A percentile compares a stretch with the other conserved stretches of the same genome.
phyloP scores from a whole-genome alignment of 305 asterid genomes.

The Rubia peregrina region DNA sequence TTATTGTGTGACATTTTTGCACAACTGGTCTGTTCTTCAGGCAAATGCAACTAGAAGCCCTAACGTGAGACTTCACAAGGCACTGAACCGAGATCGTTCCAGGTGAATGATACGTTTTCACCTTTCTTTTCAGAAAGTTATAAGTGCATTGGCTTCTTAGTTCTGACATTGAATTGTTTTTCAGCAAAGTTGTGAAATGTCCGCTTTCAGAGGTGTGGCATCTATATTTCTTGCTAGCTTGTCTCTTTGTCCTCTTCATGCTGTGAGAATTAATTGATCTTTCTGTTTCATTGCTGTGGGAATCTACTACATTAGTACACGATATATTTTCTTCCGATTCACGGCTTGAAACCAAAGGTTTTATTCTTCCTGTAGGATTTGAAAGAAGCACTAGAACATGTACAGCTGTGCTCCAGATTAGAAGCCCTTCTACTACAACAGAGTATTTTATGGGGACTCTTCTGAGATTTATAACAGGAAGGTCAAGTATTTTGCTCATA shows the following conservation, averaged over 20 bases:
- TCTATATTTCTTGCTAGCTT: slow-evolving; percentile 9
- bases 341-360: slow-evolving; percentile 4
- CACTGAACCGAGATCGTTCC: slow-evolving; percentile 55
- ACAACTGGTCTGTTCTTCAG: slow-evolving; percentile 31
- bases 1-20: background rate
- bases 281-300: background rate
- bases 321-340: background rate
- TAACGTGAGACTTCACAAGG: slow-evolving; percentile 56
- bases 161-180: too few species aligned
- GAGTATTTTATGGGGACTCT: slow-evolving; percentile 42
- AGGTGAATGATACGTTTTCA: too few species aligned
- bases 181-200: too few species aligned
- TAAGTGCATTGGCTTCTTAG: too few species aligned
- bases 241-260: background rate
- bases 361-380: slow-evolving; percentile 41
- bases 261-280: background rate
- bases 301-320: background rate
- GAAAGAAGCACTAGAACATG: slow-evolving; percentile 48
- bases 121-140: too few species aligned
- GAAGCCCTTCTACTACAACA: slow-evolving; percentile 56
- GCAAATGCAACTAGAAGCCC: slow-evolving; percentile 99
- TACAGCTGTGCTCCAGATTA: slow-evolving; percentile 56
- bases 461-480: slow-evolving; percentile 38
- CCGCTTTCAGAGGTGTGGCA: slow-evolving; percentile 58
- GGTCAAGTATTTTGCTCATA: slow-evolving; percentile 33